Conservation (phyloP, 108 stramenopile species). For the Conticribra weissflogii region DNA sequence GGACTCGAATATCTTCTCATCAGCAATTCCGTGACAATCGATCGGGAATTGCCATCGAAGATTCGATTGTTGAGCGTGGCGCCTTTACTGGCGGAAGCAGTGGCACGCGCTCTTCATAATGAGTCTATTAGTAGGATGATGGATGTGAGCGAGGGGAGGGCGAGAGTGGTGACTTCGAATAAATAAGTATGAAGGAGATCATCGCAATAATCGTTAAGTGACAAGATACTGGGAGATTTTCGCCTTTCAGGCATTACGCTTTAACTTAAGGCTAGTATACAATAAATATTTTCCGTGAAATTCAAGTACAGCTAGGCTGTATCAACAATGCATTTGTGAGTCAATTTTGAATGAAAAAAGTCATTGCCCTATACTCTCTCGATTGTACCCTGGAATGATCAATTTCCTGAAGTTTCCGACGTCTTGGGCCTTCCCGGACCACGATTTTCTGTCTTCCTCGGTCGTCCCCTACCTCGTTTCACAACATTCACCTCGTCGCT, state of each 20-base stretch:
- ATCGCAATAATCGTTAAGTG: not conserved
- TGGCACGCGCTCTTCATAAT: conserved; percentile 78
- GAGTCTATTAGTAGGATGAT: conserved; percentile 80
- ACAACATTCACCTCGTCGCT: too few relatives aligned
- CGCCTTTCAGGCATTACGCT: too few relatives aligned
- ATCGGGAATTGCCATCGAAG: conserved; percentile 61
- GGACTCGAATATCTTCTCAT: conserved; percentile 80
- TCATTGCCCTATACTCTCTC: not conserved
- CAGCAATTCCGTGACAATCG: conserved; percentile 72
- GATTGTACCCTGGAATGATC: too few relatives aligned
- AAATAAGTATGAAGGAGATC: conserved; percentile 8
- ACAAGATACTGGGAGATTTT: too few relatives aligned
- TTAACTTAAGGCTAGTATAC: too few relatives aligned
- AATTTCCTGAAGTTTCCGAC: too few relatives aligned
- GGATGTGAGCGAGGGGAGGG: conserved; percentile 30
- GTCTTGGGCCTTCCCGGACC: too few relatives aligned
- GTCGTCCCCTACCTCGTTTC: not conserved
- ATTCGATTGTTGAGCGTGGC: conserved; percentile 86
- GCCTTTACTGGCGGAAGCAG: conserved; percentile 87
- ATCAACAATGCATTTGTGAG: not conserved
- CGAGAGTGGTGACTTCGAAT: conserved; percentile 28
- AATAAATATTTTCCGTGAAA: too few relatives aligned
- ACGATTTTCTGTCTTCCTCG: not conserved
- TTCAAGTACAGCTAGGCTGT: not conserved
- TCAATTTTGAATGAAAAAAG: not conserved